A percentile compares a stretch with the other conserved stretches of the same genome.
These are phyloP conservation scores for Neophaeococcomyces aloes DNA, from an alignment of 2,329 filamentous ascomycete species.

Conservation along the genomic window DNA sequence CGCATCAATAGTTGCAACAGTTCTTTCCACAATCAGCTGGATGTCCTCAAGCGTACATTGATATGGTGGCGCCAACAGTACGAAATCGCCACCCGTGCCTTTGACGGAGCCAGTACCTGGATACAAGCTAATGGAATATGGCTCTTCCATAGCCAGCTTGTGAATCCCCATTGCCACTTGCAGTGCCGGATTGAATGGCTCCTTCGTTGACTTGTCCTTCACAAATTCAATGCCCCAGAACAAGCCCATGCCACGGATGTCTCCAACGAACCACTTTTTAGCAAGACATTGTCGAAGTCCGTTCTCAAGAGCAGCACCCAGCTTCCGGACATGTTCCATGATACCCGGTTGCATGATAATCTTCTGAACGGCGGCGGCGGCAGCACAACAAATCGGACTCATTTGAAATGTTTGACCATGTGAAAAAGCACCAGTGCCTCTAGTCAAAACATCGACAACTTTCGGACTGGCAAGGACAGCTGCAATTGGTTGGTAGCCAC, in stretches of 20 bases:
- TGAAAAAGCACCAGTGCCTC: conserved; percentile 41
- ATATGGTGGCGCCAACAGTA: conserved; percentile 45
- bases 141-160: conserved; percentile 31
- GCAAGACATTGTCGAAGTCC: conserved; percentile 37
- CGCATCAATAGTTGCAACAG: conserved; percentile 42
- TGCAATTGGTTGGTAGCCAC: conserved; percentile 46
- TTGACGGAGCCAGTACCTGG: conserved; percentile 42
- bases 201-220: conserved; percentile 43
- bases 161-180: conserved; percentile 38
- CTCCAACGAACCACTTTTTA: conserved; percentile 41
- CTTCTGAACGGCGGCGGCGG: conserved; percentile 40
- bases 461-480: conserved; percentile 42
- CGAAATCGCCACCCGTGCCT: conserved; percentile 43
- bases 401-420: conserved; percentile 52
- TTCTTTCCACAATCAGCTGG: conserved; percentile 38
- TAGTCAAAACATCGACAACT: conserved; percentile 42
- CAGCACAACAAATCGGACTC: conserved; percentile 46
- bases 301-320: conserved; percentile 28
- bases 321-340: conserved; percentile 31
- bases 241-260: conserved; percentile 49
- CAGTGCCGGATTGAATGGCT: conserved; percentile 39
- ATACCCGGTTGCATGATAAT: conserved; percentile 43
- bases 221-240: conserved; percentile 55
- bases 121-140: conserved; percentile 34
- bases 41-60: conserved; percentile 41